Conservation (phyloP, 768 basidiomycete species). For the Chalciporus sphaerocephalus region DNA sequence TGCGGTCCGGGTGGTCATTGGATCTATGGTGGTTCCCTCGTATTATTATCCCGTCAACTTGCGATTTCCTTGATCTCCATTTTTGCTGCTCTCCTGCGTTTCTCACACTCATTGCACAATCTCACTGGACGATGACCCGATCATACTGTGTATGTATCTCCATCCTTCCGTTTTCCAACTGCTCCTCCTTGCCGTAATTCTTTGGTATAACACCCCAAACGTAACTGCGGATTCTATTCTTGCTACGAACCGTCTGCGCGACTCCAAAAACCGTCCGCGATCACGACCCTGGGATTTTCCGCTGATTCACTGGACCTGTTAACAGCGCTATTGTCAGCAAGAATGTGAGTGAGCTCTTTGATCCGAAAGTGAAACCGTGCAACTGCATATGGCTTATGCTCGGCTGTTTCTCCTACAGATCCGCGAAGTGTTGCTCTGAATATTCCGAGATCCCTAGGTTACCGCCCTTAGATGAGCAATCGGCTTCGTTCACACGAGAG, state of each 20-base stretch:
- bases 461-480: too few relatives aligned
- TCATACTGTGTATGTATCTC: slow-evolving; percentile 6
- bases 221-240: slow-evolving; percentile 25
- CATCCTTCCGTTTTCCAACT: slow-evolving; percentile 10
- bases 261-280: slow-evolving; percentile 3
- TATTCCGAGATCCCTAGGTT: too few relatives aligned
- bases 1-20: neutral
- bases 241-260: slow-evolving; percentile 14
- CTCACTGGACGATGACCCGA: slow-evolving; percentile 16
- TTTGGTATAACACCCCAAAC: slow-evolving; percentile 24
- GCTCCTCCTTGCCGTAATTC: slow-evolving; percentile 20
- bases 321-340: slow-evolving; percentile 63
- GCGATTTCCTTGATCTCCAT: neutral
- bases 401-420: slow-evolving; percentile 34
- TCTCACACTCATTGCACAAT: slow-evolving; percentile 15
- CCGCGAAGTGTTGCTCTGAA: slow-evolving; percentile 49
- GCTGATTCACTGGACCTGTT: slow-evolving; percentile 1
- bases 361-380: neutral
- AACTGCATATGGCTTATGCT: neutral
- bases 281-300: slow-evolving; percentile 11
- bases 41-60: slow-evolving; percentile 20
- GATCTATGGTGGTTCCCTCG: slow-evolving; percentile 2
- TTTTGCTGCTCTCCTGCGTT: slow-evolving; percentile 1
- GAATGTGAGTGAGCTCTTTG: slow-evolving; percentile 49
- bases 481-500: neutral